Evolutionary conservation across 2,329 filamentous ascomycete species (phyloP).

Genomic region (Arthrocladium fulminans): DNA sequence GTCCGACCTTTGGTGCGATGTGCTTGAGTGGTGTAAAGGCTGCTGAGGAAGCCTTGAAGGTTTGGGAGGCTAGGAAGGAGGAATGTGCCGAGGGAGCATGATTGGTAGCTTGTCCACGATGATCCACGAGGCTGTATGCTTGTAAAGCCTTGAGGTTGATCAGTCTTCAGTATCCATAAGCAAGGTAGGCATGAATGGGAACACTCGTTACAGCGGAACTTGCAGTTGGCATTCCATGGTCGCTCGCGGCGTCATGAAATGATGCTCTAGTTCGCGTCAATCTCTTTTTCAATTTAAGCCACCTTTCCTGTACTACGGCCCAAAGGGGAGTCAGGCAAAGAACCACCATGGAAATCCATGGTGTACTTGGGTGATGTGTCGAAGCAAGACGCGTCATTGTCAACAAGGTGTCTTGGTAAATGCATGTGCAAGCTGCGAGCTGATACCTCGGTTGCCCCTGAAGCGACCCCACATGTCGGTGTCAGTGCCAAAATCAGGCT

Average conservation of each 20-base stretch:
- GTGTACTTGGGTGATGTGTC: too few relatives aligned
- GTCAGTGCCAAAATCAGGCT: background rate
- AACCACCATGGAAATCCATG: too few relatives aligned
- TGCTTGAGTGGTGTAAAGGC: slow-evolving; percentile 79
- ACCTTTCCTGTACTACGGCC: too few relatives aligned
- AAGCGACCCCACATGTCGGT: background rate
- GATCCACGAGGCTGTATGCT: background rate
- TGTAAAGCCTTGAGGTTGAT: background rate
- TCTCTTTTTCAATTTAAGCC: too few relatives aligned
- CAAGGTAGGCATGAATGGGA: background rate
- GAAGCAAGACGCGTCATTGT: too few relatives aligned
- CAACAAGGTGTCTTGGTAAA: too few relatives aligned
- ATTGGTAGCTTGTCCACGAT: too few relatives aligned
- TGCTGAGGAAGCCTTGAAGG: slow-evolving; percentile 71
- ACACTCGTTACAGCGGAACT: background rate
- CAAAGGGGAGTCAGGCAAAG: too few relatives aligned
- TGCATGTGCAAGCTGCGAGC: background rate
- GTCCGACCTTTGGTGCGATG: slow-evolving; percentile 83
- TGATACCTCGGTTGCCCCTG: background rate
- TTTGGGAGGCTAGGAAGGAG: slow-evolving; percentile 68
- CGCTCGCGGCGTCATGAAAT: too few relatives aligned
- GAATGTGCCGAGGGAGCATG: slow-evolving; percentile 55
- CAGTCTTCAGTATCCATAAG: background rate
- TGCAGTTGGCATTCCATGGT: background rate
- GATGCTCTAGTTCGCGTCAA: too few relatives aligned